Conservation (phyloP, 352 stramenopile genomes). For the Aphanomyces astaci region DNA sequence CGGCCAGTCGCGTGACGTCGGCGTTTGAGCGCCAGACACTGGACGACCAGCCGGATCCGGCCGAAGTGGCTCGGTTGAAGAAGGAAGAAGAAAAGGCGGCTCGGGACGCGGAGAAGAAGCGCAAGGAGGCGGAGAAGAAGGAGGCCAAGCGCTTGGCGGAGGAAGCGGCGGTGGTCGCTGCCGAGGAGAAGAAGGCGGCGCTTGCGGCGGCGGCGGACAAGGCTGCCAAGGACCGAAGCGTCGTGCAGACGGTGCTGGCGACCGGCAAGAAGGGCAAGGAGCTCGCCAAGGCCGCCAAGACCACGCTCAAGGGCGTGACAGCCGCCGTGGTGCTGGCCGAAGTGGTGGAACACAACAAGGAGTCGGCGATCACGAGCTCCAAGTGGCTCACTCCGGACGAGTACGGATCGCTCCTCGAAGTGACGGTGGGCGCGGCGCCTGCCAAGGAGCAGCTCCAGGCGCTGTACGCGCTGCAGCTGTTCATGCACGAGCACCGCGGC, state of each 20-base stretch:
- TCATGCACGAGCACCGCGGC: slow-evolving; percentile 64
- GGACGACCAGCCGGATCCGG: slow-evolving; percentile 18
- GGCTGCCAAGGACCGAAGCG: slow-evolving; percentile 41
- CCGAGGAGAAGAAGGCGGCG: slow-evolving; percentile 29
- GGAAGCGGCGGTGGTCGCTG: slow-evolving; percentile 38
- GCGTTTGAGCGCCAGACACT: slow-evolving; percentile 11
- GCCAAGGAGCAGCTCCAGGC: slow-evolving; percentile 60
- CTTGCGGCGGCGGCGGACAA: slow-evolving; percentile 45
- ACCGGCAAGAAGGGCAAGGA: slow-evolving; percentile 60
- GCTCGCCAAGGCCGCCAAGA: slow-evolving; percentile 43
- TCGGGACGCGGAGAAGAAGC: slow-evolving; percentile 56
- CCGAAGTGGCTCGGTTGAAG: slow-evolving; percentile 46
- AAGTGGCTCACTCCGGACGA: slow-evolving; percentile 64
- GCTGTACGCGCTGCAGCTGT: slow-evolving; percentile 69
- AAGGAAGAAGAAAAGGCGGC: slow-evolving; percentile 69
- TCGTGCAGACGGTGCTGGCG: slow-evolving; percentile 52
- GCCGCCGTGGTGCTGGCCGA: slow-evolving; percentile 49
- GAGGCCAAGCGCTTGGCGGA: slow-evolving; percentile 38
- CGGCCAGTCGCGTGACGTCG: slow-evolving; percentile 7
- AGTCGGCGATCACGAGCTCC: slow-evolving; percentile 65
- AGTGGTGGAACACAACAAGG: slow-evolving; percentile 40
- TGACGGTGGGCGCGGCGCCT: slow-evolving; percentile 40
- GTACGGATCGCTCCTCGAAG: slow-evolving; percentile 57
- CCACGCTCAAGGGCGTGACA: slow-evolving; percentile 40
- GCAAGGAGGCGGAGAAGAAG: slow-evolving; percentile 46